phyloP scores from a whole-genome alignment of 2,329 filamentous ascomycete species.

The Botrytis pseudocinerea region DNA sequence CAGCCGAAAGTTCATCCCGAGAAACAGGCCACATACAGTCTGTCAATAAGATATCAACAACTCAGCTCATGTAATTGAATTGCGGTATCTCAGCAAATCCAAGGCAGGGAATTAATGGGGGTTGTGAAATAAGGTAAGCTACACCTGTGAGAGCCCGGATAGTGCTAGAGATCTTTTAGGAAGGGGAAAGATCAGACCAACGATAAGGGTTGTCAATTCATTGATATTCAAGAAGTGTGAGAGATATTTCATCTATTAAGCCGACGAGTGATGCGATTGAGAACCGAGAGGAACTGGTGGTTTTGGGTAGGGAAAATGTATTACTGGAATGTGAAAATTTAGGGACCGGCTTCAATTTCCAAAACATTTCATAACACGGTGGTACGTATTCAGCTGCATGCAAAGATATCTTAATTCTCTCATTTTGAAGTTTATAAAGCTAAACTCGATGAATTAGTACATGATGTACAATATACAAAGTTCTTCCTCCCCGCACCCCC shows the following conservation, averaged over 20 bases:
- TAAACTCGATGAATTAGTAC: not conserved
- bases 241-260: not conserved
- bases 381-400: not conserved
- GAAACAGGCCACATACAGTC: too few species aligned
- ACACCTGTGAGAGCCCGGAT: too few species aligned
- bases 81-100: not conserved
- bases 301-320: not conserved
- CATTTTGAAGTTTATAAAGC: not conserved
- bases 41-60: too few species aligned
- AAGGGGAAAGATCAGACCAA: not conserved
- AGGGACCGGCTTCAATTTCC: not conserved
- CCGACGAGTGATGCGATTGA: rapidly evolving
- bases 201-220: not conserved
- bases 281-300: rapidly evolving
- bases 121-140: not conserved
- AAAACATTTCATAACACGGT: not conserved
- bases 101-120: not conserved
- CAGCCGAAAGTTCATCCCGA: too few species aligned
- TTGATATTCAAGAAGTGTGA: rapidly evolving
- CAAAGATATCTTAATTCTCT: not conserved
- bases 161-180: not conserved
- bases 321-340: not conserved
- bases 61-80: too few species aligned
- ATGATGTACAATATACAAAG: not conserved
- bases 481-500: not conserved